Evolutionary conservation across 257 asterid genomes (phyloP), one percentile per base, ranked within the genome.

Genomic region (Henckelia pumila): DNA sequence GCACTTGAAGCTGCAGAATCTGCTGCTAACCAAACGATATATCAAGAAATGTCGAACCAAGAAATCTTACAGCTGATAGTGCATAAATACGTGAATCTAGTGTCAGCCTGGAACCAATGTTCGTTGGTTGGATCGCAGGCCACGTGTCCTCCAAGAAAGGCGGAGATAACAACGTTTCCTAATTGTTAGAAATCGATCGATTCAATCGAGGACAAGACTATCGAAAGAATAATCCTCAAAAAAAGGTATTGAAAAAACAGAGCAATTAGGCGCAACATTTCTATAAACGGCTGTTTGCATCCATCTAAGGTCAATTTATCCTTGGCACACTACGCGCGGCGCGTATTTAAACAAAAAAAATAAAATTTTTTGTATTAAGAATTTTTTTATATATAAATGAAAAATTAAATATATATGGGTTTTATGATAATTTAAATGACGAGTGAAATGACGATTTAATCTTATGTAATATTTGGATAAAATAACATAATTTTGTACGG

Each of bases 241-340:
- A 25, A 25, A 25, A 25, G 28, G 28, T 25, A 13, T 13, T 37
- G 49, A 0, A 10, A 40, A 40, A 14, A n/a, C n/a, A n/a, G n/a
- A n/a, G n/a, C n/a, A n/a, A n/a, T n/a, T n/a, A n/a, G n/a, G n/a
- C n/a, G n/a, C n/a, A n/a, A n/a, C n/a, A n/a, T n/a, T n/a, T n/a
- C n/a, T n/a, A 10, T 37, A 53, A 62, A 62, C 67, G 80, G 35
- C 78, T 62, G 73, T 59, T 64, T 32, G 64, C 37, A 33, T 37
- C 61, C 16, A 24, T 17, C 40, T 57, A 70, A 64, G 63, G 75
- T 25, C 77, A 30, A 17, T 40, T 71, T 26, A 33, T 64, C 62
- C 24, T 53, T 28, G 59, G 71, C 4, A 8, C 44, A 30, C 35
- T 0, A 5, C 17, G 17, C 17, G 7, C 8, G 35, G 35, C 8